Evolutionary conservation across 306 rosid species (phyloP), one percentile per base, ranked within the genome.

Genomic region (Hippophae gyantsensis): DNA sequence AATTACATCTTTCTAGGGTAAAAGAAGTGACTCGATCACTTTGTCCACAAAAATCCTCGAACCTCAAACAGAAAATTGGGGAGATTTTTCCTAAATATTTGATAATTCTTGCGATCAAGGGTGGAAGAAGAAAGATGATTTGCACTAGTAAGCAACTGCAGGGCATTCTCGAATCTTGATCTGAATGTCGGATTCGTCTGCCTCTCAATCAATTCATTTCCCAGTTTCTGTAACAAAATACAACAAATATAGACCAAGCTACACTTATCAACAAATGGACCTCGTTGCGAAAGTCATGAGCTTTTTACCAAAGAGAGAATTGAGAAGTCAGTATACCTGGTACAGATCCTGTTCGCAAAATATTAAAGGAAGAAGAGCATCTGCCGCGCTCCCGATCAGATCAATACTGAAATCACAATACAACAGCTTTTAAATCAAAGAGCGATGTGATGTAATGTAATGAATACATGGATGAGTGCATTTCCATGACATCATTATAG

Each of bases 71-170:
- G 78, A 81, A 92, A 87, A 65, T 46, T 74, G 46, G 13, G 75
- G 11, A 92, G 81, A 80, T 87, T 92, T 81, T 92, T 92, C 80
- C 98, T 77, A 57, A 92, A 87, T 66, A 87, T 78, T 62, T 92
- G 98, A 74, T 74, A 79, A 58, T 92, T 92, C 49, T 76, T 78
- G 32, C 96, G 85, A 66, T 92, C 98, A 25, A 87, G 87, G 62
- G 89, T 79, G 40, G 87, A 69, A 10, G 87, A 69, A 10, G 89
- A 79, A 54, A 87, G 93, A 71, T 90, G 98, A 68, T 90, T 90
- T 25, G 89, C 79, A 52, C 84, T 81, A 48, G 92, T 87, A 7
- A 92, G 85, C 52, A 76, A 23, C 44, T 85, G 88, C 68, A 92
- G 73, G 5, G 98, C 98, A 65, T 82, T 80, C 56, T 73, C 80